Conservation (phyloP, 2,329 filamentous ascomycete genomes). For the Phaeophleospora eucalypticola region DNA sequence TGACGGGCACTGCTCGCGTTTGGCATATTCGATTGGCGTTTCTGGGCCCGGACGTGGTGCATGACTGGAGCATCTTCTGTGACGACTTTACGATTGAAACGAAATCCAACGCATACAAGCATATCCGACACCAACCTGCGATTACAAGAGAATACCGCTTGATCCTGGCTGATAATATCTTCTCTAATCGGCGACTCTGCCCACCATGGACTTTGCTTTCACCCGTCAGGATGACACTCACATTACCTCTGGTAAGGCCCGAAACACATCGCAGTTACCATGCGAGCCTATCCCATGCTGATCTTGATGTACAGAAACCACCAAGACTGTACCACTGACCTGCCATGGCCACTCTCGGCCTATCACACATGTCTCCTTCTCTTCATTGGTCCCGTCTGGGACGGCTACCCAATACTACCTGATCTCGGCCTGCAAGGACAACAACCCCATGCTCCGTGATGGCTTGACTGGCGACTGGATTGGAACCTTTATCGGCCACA, state of each 20-base stretch:
- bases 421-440: conserved; percentile 79
- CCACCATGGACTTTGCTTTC: conserved; percentile 34
- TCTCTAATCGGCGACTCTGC: not conserved
- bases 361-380: conserved; percentile 88
- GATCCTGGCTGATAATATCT: not conserved
- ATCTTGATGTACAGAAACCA: conserved; percentile 31
- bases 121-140: not conserved
- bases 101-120: not conserved
- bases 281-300: conserved; percentile 4
- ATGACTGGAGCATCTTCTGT: not conserved
- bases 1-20: not conserved
- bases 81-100: not conserved
- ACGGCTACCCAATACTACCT: conserved; percentile 63
- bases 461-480: conserved; percentile 97
- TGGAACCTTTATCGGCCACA: conserved; percentile 95
- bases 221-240: conserved; percentile 31
- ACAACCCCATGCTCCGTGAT: conserved; percentile 96
- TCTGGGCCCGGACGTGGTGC: not conserved
- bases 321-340: conserved; percentile 76
- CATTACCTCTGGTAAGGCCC: conserved; percentile 25
- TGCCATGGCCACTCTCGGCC: conserved; percentile 93
- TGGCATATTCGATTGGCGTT: not conserved
- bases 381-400: conserved; percentile 56
- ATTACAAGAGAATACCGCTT: not conserved
- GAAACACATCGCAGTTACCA: not conserved